Evolutionary conservation across 768 basidiomycete species (phyloP).

Genomic region (Rhodotorula taiwanensis): DNA sequence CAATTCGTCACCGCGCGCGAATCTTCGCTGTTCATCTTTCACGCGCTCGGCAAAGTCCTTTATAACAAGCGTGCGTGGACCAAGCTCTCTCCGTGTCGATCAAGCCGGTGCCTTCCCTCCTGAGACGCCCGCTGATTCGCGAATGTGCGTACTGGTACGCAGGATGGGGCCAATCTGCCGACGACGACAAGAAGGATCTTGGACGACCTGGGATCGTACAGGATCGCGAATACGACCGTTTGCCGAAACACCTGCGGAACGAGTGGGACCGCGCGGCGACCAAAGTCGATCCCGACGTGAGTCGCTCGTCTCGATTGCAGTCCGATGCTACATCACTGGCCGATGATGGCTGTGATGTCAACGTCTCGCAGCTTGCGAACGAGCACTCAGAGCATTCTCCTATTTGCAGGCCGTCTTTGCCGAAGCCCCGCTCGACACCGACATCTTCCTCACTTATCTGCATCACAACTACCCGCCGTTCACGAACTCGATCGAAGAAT

Average conservation of each 20-base stretch:
- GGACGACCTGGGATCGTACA: conserved; percentile 21
- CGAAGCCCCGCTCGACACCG: conserved; percentile 84
- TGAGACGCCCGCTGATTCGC: too few species aligned
- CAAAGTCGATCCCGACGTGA: conserved; percentile 43
- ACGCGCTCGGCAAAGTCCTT: conserved; percentile 82
- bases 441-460: conserved; percentile 76
- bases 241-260: conserved; percentile 35
- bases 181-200: conserved; percentile 40
- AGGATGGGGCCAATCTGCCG: conserved; percentile 39
- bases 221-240: conserved; percentile 8
- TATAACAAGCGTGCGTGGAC: conserved; percentile 92
- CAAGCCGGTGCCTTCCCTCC: too few species aligned
- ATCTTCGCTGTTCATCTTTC: conserved; percentile 79
- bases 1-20: conserved; percentile 76
- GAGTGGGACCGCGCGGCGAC: conserved; percentile 25
- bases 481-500: conserved; percentile 68
- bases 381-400: background rate
- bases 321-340: background rate
- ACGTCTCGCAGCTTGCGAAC: background rate
- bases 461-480: conserved; percentile 92
- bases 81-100: too few species aligned
- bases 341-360: background rate
- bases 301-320: background rate
- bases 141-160: too few species aligned
- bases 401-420: conserved; percentile 59